Evolutionary conservation across 2,329 filamentous ascomycete genomes (phyloP).

Genomic region (Ophiosphaerella narmari): DNA sequence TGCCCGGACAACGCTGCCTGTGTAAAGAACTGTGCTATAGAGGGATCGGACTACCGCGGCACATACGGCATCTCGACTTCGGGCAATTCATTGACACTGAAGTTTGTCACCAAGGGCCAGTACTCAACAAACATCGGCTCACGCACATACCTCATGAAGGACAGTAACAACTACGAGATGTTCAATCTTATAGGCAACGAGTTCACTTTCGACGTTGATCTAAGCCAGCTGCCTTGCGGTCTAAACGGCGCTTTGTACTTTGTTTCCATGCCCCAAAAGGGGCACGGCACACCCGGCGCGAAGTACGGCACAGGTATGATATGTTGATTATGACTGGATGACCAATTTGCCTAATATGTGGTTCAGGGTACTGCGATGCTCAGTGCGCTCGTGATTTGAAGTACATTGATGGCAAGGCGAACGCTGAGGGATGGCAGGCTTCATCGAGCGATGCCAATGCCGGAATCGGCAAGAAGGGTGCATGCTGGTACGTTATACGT

Average conservation of each 20-base stretch:
- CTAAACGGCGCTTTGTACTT: constrained; percentile 63
- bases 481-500: constrained; percentile 57
- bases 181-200: constrained; percentile 44
- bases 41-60: constrained; percentile 42
- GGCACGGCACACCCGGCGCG: constrained; percentile 53
- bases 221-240: constrained; percentile 68
- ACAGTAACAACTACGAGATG: constrained; percentile 37
- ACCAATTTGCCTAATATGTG: neutral
- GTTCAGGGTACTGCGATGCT: constrained; percentile 46
- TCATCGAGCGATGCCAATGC: constrained; percentile 59
- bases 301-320: constrained; percentile 55
- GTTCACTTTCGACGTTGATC: constrained; percentile 44
- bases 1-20: constrained; percentile 42
- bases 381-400: constrained; percentile 51
- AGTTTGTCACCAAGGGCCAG: constrained; percentile 58
- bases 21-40: constrained; percentile 42
- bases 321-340: constrained; percentile 30
- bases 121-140: constrained; percentile 47
- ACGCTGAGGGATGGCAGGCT: constrained; percentile 58
- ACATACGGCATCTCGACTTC: constrained; percentile 54
- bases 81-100: constrained; percentile 56
- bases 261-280: constrained; percentile 60
- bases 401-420: constrained; percentile 57
- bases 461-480: constrained; percentile 58
- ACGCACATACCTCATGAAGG: constrained; percentile 43